Conservation (phyloP, 2,329 filamentous ascomycete species). For the Aspergillus spinulosporus region DNA sequence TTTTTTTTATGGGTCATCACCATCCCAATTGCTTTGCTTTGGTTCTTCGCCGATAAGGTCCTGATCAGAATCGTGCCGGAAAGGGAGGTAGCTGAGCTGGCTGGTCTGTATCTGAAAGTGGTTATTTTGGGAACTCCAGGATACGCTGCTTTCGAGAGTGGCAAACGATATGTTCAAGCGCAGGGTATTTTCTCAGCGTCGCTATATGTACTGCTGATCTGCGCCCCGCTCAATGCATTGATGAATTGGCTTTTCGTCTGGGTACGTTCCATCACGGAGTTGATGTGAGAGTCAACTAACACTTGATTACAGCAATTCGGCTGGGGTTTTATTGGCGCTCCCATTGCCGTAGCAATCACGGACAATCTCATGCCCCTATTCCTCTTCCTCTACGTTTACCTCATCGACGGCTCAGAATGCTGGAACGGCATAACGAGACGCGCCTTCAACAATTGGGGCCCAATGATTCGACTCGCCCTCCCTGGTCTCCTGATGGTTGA, state of each 20-base stretch:
- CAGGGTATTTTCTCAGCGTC: slow-evolving; percentile 83
- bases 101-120: slow-evolving; percentile 71
- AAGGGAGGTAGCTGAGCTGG: slow-evolving; percentile 66
- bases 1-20: slow-evolving; percentile 72
- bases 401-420: slow-evolving; percentile 70
- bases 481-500: slow-evolving; percentile 93
- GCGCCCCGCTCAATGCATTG: slow-evolving; percentile 75
- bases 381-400: slow-evolving; percentile 72
- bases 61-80: slow-evolving; percentile 69
- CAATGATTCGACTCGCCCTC: slow-evolving; percentile 83
- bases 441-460: slow-evolving; percentile 72
- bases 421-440: slow-evolving; percentile 76
- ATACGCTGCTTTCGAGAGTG: slow-evolving; percentile 72
- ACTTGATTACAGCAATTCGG: slow-evolving; percentile 46
- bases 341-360: slow-evolving; percentile 72
- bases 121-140: slow-evolving; percentile 71
- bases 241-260: slow-evolving; percentile 82
- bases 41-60: slow-evolving; percentile 67
- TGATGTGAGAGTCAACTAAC: background rate
- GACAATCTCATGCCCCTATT: slow-evolving; percentile 72
- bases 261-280: slow-evolving; percentile 44
- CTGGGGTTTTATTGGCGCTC: slow-evolving; percentile 75
- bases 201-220: slow-evolving; percentile 78
- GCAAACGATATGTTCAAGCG: slow-evolving; percentile 85
- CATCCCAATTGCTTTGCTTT: slow-evolving; percentile 70